Conservation (phyloP, 2,329 filamentous ascomycete genomes). For the Sporothrix humicola region DNA sequence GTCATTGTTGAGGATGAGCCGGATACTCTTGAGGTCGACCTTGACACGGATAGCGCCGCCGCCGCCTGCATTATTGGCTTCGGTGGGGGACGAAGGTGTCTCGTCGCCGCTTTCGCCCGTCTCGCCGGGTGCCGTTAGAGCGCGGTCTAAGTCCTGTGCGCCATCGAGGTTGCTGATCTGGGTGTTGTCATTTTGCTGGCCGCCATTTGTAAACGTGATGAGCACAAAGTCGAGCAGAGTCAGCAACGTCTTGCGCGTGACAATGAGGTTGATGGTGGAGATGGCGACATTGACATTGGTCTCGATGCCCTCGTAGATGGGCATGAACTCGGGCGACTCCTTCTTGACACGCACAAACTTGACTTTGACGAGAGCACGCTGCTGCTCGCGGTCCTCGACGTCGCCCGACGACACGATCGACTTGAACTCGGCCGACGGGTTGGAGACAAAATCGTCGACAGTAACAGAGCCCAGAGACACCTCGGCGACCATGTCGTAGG, state of each 20-base stretch:
- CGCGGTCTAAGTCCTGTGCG: not conserved
- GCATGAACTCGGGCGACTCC: slow-evolving; percentile 90
- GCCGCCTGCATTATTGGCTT: slow-evolving; percentile 44
- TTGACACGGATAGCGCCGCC: slow-evolving; percentile 88
- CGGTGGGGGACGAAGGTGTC: slow-evolving; percentile 32
- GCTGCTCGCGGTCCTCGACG: slow-evolving; percentile 72
- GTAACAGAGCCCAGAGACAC: slow-evolving; percentile 85
- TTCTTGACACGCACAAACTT: slow-evolving; percentile 90
- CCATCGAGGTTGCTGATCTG: slow-evolving; percentile 46
- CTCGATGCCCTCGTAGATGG: slow-evolving; percentile 89
- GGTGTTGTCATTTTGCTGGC: slow-evolving; percentile 52
- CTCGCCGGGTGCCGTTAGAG: not conserved
- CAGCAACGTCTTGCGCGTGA: slow-evolving; percentile 89
- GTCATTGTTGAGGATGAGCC: slow-evolving; percentile 95
- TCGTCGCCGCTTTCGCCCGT: slow-evolving; percentile 40
- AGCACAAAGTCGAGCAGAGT: slow-evolving; percentile 94
- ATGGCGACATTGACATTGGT: slow-evolving; percentile 90
- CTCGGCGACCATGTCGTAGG: slow-evolving; percentile 92
- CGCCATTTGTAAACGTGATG: slow-evolving; percentile 77
- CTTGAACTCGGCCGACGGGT: slow-evolving; percentile 88
- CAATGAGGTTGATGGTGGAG: slow-evolving; percentile 94
- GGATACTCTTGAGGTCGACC: slow-evolving; percentile 89
- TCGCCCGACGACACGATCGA: slow-evolving; percentile 91
- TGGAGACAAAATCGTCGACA: slow-evolving; percentile 93
- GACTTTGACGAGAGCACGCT: slow-evolving; percentile 82